A percentile compares a stretch with the other conserved stretches of the same genome.
phyloP scores from a whole-genome alignment of 1,284 basidiomycete genomes.

The Moesziomyces sp. region DNA sequence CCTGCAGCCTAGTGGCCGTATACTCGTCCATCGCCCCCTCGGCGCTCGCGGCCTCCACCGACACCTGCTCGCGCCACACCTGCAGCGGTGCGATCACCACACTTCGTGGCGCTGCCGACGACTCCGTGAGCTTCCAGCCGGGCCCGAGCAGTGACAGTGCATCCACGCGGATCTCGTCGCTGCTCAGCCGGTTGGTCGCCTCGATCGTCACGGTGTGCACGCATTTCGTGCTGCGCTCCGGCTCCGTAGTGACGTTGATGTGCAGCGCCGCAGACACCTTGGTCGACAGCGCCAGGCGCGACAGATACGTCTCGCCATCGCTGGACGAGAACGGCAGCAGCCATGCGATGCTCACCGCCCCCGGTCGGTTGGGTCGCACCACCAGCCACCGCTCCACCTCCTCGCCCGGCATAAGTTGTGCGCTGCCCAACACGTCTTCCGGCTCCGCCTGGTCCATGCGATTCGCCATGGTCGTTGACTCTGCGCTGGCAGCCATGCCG shows the following conservation, averaged over 20 bases:
- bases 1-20: conserved; percentile 30
- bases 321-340: conserved; percentile 24
- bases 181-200: conserved; percentile 12
- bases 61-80: conserved; percentile 23
- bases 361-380: conserved; percentile 11
- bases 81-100: conserved; percentile 18
- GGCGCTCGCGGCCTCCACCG: neutral
- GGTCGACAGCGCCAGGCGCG: conserved; percentile 24
- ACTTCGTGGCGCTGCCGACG: neutral
- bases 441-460: conserved; percentile 36
- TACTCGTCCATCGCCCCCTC: neutral
- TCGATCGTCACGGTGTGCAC: conserved; percentile 29
- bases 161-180: conserved; percentile 16
- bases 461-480: conserved; percentile 56
- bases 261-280: conserved; percentile 31
- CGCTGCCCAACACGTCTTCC: conserved; percentile 3
- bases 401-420: conserved; percentile 22
- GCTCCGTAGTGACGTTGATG: conserved; percentile 22
- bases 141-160: conserved; percentile 25
- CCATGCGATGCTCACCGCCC: conserved; percentile 21
- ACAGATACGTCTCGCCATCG: conserved; percentile 30
- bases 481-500: conserved; percentile 40
- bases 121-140: conserved; percentile 9
- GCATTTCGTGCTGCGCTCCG: neutral
- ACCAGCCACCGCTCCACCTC: conserved; percentile 17